These are phyloP conservation scores for Penicillium sp. DNA, from an alignment of 2,329 filamentous ascomycete species.

Conservation along the genomic window DNA sequence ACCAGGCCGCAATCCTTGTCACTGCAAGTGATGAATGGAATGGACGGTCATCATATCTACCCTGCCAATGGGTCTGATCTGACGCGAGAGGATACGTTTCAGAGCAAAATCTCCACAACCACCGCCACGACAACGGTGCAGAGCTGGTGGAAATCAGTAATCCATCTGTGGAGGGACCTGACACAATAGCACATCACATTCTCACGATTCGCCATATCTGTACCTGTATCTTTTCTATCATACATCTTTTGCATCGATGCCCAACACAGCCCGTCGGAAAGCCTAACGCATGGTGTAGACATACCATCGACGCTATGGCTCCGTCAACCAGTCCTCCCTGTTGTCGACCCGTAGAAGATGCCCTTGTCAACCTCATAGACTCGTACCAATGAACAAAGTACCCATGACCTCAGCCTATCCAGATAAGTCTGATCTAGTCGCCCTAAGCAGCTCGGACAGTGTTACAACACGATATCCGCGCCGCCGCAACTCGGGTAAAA, in stretches of 20 bases:
- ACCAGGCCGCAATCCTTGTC: slow-evolving; percentile 25
- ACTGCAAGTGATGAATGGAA: slow-evolving; percentile 40
- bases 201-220: background rate
- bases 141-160: slow-evolving; percentile 25
- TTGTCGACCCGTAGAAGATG: too few relatives aligned
- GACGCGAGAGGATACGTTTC: slow-evolving; percentile 19
- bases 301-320: too few relatives aligned
- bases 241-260: background rate
- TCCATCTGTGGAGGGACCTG: slow-evolving; percentile 23
- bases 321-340: too few relatives aligned
- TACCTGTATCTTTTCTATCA: slow-evolving; percentile 4
- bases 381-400: background rate
- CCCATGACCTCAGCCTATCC: background rate
- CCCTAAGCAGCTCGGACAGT: slow-evolving; percentile 64
- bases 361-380: too few relatives aligned
- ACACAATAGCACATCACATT: slow-evolving; percentile 13
- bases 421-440: slow-evolving; percentile 8
- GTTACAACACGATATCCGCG: slow-evolving; percentile 73
- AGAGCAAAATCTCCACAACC: slow-evolving; percentile 18
- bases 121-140: slow-evolving; percentile 9
- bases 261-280: too few relatives aligned
- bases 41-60: slow-evolving; percentile 38
- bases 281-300: too few relatives aligned
- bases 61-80: slow-evolving; percentile 6
- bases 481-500: slow-evolving; percentile 70